Evolutionary conservation across 2,329 filamentous ascomycete genomes (phyloP), one percentile per base, ranked within the genome.

Genomic region (Myriosclerotinia scirpicola): DNA sequence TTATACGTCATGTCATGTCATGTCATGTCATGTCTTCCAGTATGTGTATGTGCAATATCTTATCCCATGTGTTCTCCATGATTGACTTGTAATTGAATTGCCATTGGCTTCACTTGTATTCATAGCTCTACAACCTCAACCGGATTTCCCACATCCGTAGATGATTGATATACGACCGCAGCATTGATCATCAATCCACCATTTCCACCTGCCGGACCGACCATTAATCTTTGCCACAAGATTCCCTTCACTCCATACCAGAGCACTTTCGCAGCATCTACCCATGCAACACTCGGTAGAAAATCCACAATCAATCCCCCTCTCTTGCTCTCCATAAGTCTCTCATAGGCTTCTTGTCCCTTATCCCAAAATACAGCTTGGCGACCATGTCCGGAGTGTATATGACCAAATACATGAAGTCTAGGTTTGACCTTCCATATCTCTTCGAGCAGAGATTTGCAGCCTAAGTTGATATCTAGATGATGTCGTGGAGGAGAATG

Each of bases 361-460:
- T 83, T 81, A 72, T 89, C 86, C 85, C 87, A 90, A 76, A 84
- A 85, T 2, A 87, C 80, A 1, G 82, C 77, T 72, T 88, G 84
- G 40, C 78, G 78, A 20, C 88, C 88, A 64, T 86, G 82, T 7
- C 84, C 86, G 48, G 81, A 84, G 76, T 91, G 88, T 56, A 89
- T 80, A 76, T 90, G 88, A 2, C 87, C 88, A 75, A 89, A 90
- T 34, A 90, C 82, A 75, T 90, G 87, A 38, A 90, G 76, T 3
- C 76, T 75, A 0, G 88, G 88, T 66, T 82, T 83, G 0, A 88
- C 81, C 36, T 84, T 81, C 81, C 84, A 85, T 36, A 85, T 77
- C 72, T 90, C 87, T 44, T 79, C 73, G 17, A 88, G 78, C 14
- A 90, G 78, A 64, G 79, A 81, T 20, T 84, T 81, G 73, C 86